Conservation (phyloP, 1,284 basidiomycete species). For the Caloboletus inedulis region DNA sequence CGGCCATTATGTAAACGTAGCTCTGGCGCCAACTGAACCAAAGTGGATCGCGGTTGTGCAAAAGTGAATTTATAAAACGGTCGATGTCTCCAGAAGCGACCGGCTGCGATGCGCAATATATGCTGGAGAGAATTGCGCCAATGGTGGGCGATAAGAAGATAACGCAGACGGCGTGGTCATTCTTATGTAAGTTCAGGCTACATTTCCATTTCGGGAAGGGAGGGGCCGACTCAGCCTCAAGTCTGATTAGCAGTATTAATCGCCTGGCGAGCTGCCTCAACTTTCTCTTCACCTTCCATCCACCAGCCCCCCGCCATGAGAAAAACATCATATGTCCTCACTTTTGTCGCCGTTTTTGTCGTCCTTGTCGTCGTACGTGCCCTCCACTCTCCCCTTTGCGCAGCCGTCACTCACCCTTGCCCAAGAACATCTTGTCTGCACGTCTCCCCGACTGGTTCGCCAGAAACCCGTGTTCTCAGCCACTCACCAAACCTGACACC, state of each 20-base stretch:
- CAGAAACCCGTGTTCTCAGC: slow-evolving; percentile 14
- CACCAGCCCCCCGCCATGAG: slow-evolving; percentile 43
- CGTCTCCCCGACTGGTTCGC: slow-evolving; percentile 62
- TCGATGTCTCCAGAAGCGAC: too few species aligned
- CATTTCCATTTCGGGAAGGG: not conserved
- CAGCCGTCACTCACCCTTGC: not conserved
- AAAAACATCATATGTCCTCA: slow-evolving; percentile 61
- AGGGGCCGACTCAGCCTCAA: not conserved
- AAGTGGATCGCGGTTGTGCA: too few species aligned
- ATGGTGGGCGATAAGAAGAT: slow-evolving; percentile 25
- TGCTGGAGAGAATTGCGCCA: slow-evolving; percentile 24
- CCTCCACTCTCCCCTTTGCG: not conserved
- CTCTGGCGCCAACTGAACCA: not conserved
- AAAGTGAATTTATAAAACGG: too few species aligned
- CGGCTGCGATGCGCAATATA: not conserved
- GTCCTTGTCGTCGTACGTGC: slow-evolving; percentile 53
- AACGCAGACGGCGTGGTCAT: not conserved
- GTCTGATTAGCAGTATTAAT: not conserved
- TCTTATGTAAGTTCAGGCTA: slow-evolving; percentile 7
- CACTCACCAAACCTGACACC: slow-evolving; percentile 19
- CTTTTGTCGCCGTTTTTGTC: slow-evolving; percentile 50
- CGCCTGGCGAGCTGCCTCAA: too few species aligned
- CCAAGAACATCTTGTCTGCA: slow-evolving; percentile 59
- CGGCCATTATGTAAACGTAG: fast-evolving
- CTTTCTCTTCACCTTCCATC: not conserved